A percentile compares a stretch with the other conserved stretches of the same genome.
Conservation (phyloP, 306 rosid species). For the Sphenostylis stenocarpa region DNA sequence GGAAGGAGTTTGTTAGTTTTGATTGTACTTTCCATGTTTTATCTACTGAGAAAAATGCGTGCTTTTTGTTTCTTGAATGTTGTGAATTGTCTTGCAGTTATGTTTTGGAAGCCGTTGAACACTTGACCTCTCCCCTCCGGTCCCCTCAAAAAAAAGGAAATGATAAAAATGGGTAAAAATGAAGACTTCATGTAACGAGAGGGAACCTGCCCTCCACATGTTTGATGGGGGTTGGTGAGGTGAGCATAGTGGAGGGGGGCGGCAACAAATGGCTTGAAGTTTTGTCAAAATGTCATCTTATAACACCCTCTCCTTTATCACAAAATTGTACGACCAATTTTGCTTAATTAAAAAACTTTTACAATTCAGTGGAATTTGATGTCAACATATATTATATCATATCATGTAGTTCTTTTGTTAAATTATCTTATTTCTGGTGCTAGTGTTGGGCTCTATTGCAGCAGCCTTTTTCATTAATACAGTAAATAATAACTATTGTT, state of each 20-base stretch:
- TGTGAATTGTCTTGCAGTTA: not conserved
- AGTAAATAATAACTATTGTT: not conserved
- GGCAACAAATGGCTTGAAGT: not conserved
- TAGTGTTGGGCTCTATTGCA: not conserved
- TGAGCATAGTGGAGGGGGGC: not conserved
- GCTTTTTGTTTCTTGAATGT: not conserved
- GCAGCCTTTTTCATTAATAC: not conserved
- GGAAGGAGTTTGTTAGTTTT: not conserved
- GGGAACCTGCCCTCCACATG: not conserved
- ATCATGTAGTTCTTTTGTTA: not conserved
- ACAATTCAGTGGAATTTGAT: slow-evolving; percentile 17
- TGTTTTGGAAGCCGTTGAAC: not conserved
- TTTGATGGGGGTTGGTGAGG: not conserved
- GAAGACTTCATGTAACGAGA: not conserved
- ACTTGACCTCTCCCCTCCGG: not conserved
- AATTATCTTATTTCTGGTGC: not conserved
- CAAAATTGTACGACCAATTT: not conserved
- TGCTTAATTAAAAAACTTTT: not conserved
- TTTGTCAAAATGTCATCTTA: not conserved
- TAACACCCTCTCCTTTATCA: not conserved
- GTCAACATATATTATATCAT: not conserved
- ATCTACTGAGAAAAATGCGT: not conserved
- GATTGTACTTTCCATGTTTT: not conserved
- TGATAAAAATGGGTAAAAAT: not conserved
- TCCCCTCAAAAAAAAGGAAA: not conserved